Evolutionary conservation across 2,329 filamentous ascomycete species (phyloP), one percentile per base, ranked within the genome.

Genomic region (Colletotrichum sp.): DNA sequence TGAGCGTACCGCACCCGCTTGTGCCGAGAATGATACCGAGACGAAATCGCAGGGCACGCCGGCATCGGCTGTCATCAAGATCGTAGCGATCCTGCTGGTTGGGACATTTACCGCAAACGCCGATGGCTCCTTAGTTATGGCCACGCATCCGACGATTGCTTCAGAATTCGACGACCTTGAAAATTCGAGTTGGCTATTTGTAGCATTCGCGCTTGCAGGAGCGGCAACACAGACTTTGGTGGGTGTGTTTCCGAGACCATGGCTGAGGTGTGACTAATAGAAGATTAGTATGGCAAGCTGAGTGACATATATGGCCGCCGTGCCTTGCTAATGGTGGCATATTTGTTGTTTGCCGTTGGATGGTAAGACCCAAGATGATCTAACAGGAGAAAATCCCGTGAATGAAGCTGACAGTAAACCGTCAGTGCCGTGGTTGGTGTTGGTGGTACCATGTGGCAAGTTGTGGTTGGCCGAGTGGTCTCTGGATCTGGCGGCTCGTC

Each of bases 61-160:
- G n/a, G 59, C 65, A 13, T 55, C 36, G 26, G 60, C 66, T 15
- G 79, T 80, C 6, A n/a, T 80, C 28, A 76, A 78, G 75, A 79
- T 80, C 6, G 76, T 82, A 1, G 78, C 79, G 34, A 79, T 81
- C 5, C 65, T 81, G 55, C 68, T 81, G 9, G 30, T 81, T 13
- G 83, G 83, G 13, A 91, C 93, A 16, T 94, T 95, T 78, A 90
- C 94, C 15, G 89, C 90, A 8, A 92, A 93, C 71, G 89, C 90
- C 18, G 94, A 95, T 80, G 84, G 86, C 0, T 93, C 92, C 2
- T 85, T 95, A 0, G 88, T 95, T 0, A 84, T 95, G 36, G 93
- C 94, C 0, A 94, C 93, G 0, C 91, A 93, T 74, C 89, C 90
- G 1, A 86, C 86, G 5, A 92, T 93, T 69, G 89, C 91, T 0